Evolutionary conservation across 805 yeast species (phyloP), one percentile per base, ranked within the genome.

Genomic region (Ogataea kodamae): DNA sequence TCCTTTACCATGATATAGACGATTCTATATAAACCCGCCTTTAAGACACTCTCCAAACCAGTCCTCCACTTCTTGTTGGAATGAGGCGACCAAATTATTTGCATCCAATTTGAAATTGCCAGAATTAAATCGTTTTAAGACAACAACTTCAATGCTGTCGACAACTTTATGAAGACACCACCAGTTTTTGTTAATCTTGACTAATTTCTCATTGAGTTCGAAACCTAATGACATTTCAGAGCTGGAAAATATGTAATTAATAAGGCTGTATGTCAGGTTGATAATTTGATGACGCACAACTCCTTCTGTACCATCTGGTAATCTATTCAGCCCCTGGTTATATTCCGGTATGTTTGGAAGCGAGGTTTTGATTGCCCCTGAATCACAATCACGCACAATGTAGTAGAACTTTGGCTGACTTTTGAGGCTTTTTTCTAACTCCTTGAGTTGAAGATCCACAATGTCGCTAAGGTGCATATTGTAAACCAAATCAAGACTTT

Each of bases 1-100:
- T 81, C 1, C 57, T 85, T 11, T 84, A 83, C 50, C 62, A 40
- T 9, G 44, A 39, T 2, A 33, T 30, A 2, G 10, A 29, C 24
- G 13, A 25, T 6, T 17, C 30, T 22, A 28, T 13, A 33, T 33
- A 12, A 32, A 28, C 11, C 35, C 37, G 21, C 25, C 28, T 21
- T 27, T 15, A 8, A 32, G 12, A 33, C 28, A 29, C 23, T 29
- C 27, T 14, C 22, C 18, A 18, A 26, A 44, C 61, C 61, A 56
- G 13, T 31, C 23, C 9, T 31, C 17, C 5, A 55, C 56, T 9
- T 56, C 54, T 0, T 35, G 33, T n/a, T 60, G 59, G 20, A 54
- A 48, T 1, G 51, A 33, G 21, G 33, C 24, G 3, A 43, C 41
- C 15, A 45, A 16, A 35, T 49, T 40, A 18, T 35, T 35, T 3